Evolutionary conservation across 768 basidiomycete species (phyloP), one percentile per base, ranked within the genome.

Genomic region (Holtermanniella nyarrowii): DNA sequence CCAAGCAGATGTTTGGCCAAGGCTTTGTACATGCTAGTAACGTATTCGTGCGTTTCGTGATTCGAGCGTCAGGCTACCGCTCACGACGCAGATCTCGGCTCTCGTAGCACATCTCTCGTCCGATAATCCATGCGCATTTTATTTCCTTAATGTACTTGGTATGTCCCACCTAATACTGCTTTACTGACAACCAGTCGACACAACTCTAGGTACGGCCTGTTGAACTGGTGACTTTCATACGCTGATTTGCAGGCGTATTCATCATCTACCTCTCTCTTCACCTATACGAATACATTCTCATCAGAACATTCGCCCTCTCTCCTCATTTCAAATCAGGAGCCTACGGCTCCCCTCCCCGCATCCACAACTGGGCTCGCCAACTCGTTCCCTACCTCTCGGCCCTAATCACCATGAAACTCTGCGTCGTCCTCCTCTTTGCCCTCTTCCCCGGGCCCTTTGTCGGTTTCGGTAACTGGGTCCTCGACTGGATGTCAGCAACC

Each of bases 191-290:
- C 16, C 31, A 37, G 75, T 96, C 52, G 93, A 97, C 72, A 89
- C 87, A 16, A 90, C 88, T 1, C 76, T 91, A 50, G 93, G 89
- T 86, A n/a, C n/a, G n/a, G n/a, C n/a, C n/a, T n/a, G n/a, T n/a
- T n/a, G n/a, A n/a, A n/a, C n/a, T n/a, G 57, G 64, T 82, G 62
- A 42, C 31, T 5, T 21, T 12, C 26, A 42, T 3, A 22, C 13
- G 21, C 23, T 22, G 22, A 10, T 41, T 58, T 43, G 39, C 66
- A 88, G 89, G 93, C 54, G 84, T 96, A 50, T 84, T 77, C 21
- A 74, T 90, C 49, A 79, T 97, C 39, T 96, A 88, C 71, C 57
- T 84, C 48, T 75, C 80, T 21, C 77, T 89, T 2, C 31, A 16
- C 10, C 31, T 37, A 16, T 37, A 37, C 16, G 31, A 37, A 16